A percentile compares a stretch with the other conserved stretches of the same genome.
phyloP scores from a whole-genome alignment of 2,329 filamentous ascomycete genomes.

The Periconia macrospinosa region DNA sequence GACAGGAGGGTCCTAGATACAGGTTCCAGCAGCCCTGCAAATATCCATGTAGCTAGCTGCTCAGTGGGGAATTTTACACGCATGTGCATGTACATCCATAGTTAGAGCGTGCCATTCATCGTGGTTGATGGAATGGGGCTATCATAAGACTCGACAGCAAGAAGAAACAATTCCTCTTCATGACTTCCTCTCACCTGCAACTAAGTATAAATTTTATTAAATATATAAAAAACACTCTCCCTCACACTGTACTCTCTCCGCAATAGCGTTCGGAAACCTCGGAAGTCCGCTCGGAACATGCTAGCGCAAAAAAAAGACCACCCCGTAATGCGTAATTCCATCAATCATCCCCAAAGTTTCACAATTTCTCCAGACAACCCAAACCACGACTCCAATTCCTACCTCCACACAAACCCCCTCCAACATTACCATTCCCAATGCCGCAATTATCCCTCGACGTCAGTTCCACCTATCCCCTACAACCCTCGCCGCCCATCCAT shows the following conservation, averaged over 20 bases:
- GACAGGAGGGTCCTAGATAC: no score
- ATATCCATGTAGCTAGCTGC: no score
- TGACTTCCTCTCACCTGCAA: no score
- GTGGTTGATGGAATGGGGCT: no score
- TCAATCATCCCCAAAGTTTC: conserved; percentile 1
- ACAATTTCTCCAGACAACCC: background rate
- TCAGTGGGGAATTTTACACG: no score
- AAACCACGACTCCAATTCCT: background rate
- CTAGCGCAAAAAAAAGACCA: background rate
- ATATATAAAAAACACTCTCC: no score
- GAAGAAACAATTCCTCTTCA: no score
- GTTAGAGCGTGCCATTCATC: no score
- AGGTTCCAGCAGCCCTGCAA: no score
- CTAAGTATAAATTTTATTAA: no score
- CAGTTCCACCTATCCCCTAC: background rate
- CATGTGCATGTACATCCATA: no score
- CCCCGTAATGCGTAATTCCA: background rate
- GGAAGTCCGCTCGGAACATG: conserved; percentile 8
- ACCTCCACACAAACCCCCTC: conserved; percentile 1
- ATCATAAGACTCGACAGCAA: no score
- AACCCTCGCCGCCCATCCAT: conserved; percentile 10
- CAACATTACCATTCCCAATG: conserved; percentile 11
- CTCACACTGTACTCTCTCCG: background rate
- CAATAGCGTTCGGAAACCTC: conserved; percentile 8
- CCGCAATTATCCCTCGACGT: conserved; percentile 30